phyloP scores from a whole-genome alignment of 352 stramenopile genomes.

The Phytophthora constricta region DNA sequence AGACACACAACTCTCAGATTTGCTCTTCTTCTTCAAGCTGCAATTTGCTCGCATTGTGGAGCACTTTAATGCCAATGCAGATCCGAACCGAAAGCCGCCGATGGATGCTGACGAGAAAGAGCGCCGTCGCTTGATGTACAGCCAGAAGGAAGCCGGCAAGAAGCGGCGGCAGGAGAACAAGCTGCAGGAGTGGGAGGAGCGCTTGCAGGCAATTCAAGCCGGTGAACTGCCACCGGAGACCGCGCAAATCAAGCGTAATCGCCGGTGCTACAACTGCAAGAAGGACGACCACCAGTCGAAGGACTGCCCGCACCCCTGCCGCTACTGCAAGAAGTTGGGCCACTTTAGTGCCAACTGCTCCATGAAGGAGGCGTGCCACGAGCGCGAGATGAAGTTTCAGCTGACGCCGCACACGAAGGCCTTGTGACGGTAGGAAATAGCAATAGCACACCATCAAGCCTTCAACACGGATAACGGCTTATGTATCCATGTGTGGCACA shows the following conservation, averaged over 20 bases:
- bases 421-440: slow-evolving; percentile 49
- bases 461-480: neutral
- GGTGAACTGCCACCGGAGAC: slow-evolving; percentile 43
- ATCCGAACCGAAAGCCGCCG: slow-evolving; percentile 63
- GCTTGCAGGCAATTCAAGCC: slow-evolving; percentile 49
- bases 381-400: slow-evolving; percentile 59
- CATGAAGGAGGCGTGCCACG: slow-evolving; percentile 66
- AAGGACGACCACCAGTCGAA: slow-evolving; percentile 80
- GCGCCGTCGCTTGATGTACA: slow-evolving; percentile 69
- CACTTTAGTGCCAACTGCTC: slow-evolving; percentile 81
- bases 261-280: slow-evolving; percentile 89
- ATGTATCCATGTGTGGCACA: slow-evolving; percentile 20
- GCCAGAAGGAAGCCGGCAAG: slow-evolving; percentile 77
- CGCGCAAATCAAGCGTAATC: slow-evolving; percentile 54
- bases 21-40: slow-evolving; percentile 89
- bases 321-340: slow-evolving; percentile 77
- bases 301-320: slow-evolving; percentile 74
- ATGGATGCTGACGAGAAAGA: slow-evolving; percentile 87
- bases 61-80: slow-evolving; percentile 61
- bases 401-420: slow-evolving; percentile 70
- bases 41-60: slow-evolving; percentile 72
- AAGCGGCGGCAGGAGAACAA: slow-evolving; percentile 83
- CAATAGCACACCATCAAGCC: neutral
- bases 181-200: slow-evolving; percentile 57
- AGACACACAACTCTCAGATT: slow-evolving; percentile 51